Evolutionary conservation across 805 yeast genomes (phyloP), one percentile per base, ranked within the genome.

Genomic region (Zygotorulaspora sp.): DNA sequence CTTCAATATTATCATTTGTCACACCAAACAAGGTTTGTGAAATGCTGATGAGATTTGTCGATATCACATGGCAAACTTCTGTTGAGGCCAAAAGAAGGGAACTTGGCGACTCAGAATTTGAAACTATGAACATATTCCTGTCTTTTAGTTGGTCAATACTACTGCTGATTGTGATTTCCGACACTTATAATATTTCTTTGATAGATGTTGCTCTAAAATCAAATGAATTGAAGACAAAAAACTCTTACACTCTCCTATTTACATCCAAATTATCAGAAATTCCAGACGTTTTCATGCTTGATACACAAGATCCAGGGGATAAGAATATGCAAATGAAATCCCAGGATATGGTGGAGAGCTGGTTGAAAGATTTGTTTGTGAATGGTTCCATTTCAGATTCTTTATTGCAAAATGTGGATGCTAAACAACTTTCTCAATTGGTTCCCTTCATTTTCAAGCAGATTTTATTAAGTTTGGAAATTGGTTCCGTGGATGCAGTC

Each of bases 371-470:
- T 1, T 60, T 90, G 27, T 88, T 84, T 61, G 89, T 86, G 44
- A 78, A 84, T 21, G 81, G 80, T 25, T 95, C 96, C 3, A 76
- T 89, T 24, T 80, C 95, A 0, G 97, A 90, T 60, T 89, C 83
- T 30, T 62, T 88, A 43, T 76, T 89, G 53, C 74, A 79, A 48
- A 67, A 78, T 8, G 75, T 84, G 1, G 68, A 80, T 5, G 73
- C 82, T 12, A 75, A 76, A 47, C 89, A 85, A 40, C 75, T 83
- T 35, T 74, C 83, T 44, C 69, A 71, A 24, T 61, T 89, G 22
- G 72, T 88, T 13, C 92, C 96, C 2, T 68, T 75, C 3, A 75
- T 90, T 18, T 77, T 86, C 51, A 78, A 78, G 44, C 89, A 86
- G 54, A 80, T 86, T 0, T 67, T 85, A 9, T 56, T 70, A 11